A percentile compares a stretch with the other conserved stretches of the same genome.
These are phyloP conservation scores for Blastomyces parvus DNA, from an alignment of 2,329 filamentous ascomycete species.

Conservation along the genomic window DNA sequence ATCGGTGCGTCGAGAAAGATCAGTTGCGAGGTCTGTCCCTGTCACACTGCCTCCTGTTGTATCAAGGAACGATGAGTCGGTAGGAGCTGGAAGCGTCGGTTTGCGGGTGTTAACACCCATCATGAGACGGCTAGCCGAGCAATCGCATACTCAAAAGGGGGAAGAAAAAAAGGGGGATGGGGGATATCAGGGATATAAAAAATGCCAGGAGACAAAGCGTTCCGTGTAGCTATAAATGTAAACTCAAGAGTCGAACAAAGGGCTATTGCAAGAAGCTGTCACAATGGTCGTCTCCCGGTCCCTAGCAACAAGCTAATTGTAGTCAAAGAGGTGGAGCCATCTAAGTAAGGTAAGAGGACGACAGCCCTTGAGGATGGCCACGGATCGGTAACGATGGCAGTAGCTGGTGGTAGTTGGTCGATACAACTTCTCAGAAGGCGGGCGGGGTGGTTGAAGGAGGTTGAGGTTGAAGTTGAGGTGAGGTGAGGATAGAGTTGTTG, in stretches of 20 bases:
- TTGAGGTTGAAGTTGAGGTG: neutral
- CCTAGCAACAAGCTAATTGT: neutral
- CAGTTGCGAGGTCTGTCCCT: conserved; percentile 41
- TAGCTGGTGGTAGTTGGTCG: neutral
- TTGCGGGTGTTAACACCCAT: conserved; percentile 43
- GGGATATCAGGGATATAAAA: neutral
- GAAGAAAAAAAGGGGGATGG: neutral
- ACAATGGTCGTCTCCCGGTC: neutral
- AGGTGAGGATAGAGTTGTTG: conserved; percentile 1
- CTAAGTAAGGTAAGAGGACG: conserved; percentile 3
- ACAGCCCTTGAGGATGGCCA: neutral
- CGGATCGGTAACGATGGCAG: neutral
- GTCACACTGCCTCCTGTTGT: conserved; percentile 34
- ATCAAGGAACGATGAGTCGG: conserved; percentile 40
- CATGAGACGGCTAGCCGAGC: conserved; percentile 26
- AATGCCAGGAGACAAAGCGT: neutral
- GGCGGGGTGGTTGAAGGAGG: neutral
- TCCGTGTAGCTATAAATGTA: neutral
- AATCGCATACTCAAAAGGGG: conserved; percentile 28
- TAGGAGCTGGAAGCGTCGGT: conserved; percentile 42
- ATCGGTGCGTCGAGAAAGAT: conserved; percentile 43
- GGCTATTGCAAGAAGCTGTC: neutral
- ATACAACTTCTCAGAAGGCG: neutral
- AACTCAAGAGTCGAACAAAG: neutral
- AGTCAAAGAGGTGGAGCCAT: neutral